phyloP scores from a whole-genome alignment of 1,284 basidiomycete species.

The Schizophyllum commune region DNA sequence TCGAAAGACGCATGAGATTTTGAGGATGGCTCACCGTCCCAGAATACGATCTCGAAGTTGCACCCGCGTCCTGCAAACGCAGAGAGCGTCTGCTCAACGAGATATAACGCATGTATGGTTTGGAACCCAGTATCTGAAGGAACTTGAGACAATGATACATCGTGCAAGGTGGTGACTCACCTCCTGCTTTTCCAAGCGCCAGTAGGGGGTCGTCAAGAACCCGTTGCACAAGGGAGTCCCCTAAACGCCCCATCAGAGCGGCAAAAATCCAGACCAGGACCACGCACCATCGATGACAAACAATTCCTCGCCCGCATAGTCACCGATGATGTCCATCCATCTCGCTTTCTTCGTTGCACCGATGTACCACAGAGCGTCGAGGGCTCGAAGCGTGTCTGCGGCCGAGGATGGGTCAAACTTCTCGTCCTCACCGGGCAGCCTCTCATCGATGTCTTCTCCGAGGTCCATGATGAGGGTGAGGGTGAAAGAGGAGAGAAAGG shows the following conservation, averaged over 20 bases:
- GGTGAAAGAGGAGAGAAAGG: not conserved
- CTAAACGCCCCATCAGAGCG: slow-evolving; percentile 21
- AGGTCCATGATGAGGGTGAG: not conserved
- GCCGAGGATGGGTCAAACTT: not conserved
- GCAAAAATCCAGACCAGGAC: slow-evolving; percentile 4
- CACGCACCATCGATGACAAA: slow-evolving; percentile 56
- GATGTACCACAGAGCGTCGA: slow-evolving; percentile 33
- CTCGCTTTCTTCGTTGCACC: slow-evolving; percentile 29
- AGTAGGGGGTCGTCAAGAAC: slow-evolving; percentile 53
- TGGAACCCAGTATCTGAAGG: slow-evolving; percentile 48
- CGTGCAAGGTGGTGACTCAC: slow-evolving; percentile 21
- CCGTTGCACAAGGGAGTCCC: slow-evolving; percentile 53
- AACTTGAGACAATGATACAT: not conserved
- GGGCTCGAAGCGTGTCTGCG: not conserved
- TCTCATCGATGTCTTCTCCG: not conserved
- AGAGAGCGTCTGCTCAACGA: slow-evolving; percentile 41
- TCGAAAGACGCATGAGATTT: not conserved
- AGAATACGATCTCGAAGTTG: slow-evolving; percentile 61
- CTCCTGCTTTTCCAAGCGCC: slow-evolving; percentile 36
- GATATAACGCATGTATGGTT: slow-evolving; percentile 49
- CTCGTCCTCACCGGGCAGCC: not conserved
- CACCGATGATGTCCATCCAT: slow-evolving; percentile 66
- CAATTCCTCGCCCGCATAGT: slow-evolving; percentile 60
- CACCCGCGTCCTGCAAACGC: slow-evolving; percentile 43
- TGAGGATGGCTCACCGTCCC: slow-evolving; percentile 31